Conservation (phyloP, 805 yeast genomes). For the Henningerozyma blattae region DNA sequence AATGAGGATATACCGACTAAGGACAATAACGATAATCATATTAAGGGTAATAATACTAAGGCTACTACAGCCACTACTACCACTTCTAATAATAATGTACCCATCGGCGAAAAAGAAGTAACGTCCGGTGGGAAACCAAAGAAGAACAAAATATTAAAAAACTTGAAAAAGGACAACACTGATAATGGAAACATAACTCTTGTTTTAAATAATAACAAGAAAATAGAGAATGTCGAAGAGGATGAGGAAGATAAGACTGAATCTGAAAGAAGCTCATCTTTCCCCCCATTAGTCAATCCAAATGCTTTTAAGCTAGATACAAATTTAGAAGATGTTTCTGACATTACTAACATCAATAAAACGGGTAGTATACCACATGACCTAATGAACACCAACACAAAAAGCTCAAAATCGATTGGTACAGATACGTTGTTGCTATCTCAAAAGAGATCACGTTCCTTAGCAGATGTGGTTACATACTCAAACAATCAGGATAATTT, state of each 20-base stretch:
- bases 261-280: slow-evolving; percentile 2
- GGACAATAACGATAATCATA: no score
- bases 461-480: background rate
- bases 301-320: slow-evolving; percentile 17
- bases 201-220: no score
- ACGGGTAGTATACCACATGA: background rate
- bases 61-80: no score
- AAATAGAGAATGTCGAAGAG: background rate
- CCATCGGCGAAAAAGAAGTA: no score
- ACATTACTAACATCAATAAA: slow-evolving; percentile 8
- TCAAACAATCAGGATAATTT: no score
- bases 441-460: background rate
- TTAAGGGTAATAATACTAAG: no score
- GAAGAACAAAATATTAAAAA: no score
- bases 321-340: slow-evolving; percentile 18
- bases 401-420: no score
- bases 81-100: no score
- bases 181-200: background rate
- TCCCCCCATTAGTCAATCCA: background rate
- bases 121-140: no score
- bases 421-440: no score
- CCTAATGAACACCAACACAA: background rate
- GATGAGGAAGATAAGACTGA: slow-evolving; percentile 2
- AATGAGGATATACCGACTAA: no score
- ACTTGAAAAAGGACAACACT: background rate